Percentiles rank a stretch among this genome's conserved stretches.
Conservation (phyloP, 352 stramenopile species). For the Poterioochromonas sp. region DNA sequence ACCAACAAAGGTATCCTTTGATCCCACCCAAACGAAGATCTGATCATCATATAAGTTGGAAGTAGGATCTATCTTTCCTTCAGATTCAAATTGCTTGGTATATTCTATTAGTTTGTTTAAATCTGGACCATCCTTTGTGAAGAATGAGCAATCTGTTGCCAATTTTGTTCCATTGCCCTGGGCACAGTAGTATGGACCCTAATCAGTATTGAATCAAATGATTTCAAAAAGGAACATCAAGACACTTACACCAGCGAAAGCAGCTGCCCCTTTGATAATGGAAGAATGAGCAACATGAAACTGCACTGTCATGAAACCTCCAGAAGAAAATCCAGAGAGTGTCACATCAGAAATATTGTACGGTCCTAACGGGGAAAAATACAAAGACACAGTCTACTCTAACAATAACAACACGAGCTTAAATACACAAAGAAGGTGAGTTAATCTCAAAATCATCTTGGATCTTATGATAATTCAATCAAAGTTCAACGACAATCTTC, state of each 20-base stretch:
- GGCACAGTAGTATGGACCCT: constrained; percentile 2
- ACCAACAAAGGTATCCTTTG: not conserved
- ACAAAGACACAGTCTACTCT: too few relatives aligned
- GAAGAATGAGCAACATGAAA: not conserved
- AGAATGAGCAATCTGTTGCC: not conserved
- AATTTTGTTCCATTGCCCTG: not conserved
- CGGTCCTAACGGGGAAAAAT: not conserved
- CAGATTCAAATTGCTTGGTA: not conserved
- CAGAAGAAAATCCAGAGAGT: not conserved
- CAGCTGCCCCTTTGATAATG: not conserved
- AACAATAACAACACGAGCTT: too few relatives aligned
- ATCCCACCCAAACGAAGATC: not conserved
- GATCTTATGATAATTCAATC: too few relatives aligned
- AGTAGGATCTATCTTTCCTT: not conserved
- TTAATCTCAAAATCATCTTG: too few relatives aligned
- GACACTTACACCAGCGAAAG: not conserved
- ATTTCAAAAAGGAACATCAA: too few relatives aligned
- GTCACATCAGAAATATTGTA: not conserved
- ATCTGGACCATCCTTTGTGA: not conserved
- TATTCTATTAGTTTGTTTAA: not conserved
- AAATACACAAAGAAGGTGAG: too few relatives aligned
- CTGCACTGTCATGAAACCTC: not conserved
- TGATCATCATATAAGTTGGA: not conserved
- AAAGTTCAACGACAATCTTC: too few relatives aligned
- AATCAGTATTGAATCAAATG: too few relatives aligned